phyloP scores from a whole-genome alignment of 2,329 filamentous ascomycete genomes.

The Neopestalotiopsis clavispora region DNA sequence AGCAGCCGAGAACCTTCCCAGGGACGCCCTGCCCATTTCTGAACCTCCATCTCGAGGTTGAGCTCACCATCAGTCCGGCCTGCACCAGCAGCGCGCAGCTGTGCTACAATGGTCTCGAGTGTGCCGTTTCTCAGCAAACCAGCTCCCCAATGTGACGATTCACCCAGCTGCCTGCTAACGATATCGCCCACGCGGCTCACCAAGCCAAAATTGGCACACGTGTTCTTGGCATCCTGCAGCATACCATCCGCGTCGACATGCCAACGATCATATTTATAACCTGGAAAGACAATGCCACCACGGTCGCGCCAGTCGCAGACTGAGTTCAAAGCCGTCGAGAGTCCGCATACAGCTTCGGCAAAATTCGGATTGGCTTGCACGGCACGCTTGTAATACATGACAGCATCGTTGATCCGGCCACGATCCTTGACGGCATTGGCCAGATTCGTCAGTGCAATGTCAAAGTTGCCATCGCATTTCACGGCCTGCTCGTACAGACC shows the following conservation, averaged over 20 bases:
- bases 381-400: slow-evolving; percentile 87
- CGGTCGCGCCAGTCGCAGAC: slow-evolving; percentile 94
- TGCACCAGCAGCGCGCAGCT: slow-evolving; percentile 48
- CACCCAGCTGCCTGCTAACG: slow-evolving; percentile 83
- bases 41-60: slow-evolving; percentile 46
- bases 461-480: slow-evolving; percentile 88
- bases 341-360: slow-evolving; percentile 93
- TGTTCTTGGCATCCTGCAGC: slow-evolving; percentile 73
- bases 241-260: slow-evolving; percentile 87
- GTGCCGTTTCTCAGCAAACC: slow-evolving; percentile 66
- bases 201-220: slow-evolving; percentile 73
- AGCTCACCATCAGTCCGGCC: slow-evolving; percentile 37
- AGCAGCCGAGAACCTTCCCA: slow-evolving; percentile 91
- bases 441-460: slow-evolving; percentile 94
- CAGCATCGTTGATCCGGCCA: slow-evolving; percentile 89
- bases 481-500: slow-evolving; percentile 98
- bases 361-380: slow-evolving; percentile 94
- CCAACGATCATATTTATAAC: slow-evolving; percentile 83
- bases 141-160: slow-evolving; percentile 85
- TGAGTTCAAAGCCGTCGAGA: slow-evolving; percentile 93
- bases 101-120: slow-evolving; percentile 54
- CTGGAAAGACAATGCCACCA: slow-evolving; percentile 79
- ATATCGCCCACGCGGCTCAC: slow-evolving; percentile 91
- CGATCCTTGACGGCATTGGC: slow-evolving; percentile 98
- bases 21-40: slow-evolving; percentile 71